Evolutionary conservation across 768 basidiomycete species (phyloP).

Genomic region (Erythrobasidium yunnanense): DNA sequence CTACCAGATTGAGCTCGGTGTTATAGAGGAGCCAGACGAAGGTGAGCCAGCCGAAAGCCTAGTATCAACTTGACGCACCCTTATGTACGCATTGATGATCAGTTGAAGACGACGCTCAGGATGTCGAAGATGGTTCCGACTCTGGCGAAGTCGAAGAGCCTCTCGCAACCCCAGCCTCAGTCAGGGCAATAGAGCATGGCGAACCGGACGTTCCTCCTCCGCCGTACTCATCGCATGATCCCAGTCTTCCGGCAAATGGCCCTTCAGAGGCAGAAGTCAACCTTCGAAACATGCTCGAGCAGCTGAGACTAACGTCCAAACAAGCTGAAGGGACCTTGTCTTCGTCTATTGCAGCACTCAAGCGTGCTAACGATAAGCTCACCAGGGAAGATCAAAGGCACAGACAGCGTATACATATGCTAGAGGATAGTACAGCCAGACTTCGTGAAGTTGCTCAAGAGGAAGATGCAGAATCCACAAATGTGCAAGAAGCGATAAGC

Average conservation of each 20-base stretch:
- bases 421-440: constrained; percentile 25
- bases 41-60: too few relatives aligned
- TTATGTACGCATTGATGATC: too few relatives aligned
- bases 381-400: constrained; percentile 25
- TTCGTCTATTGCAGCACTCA: constrained; percentile 20
- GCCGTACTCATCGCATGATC: constrained; percentile 30
- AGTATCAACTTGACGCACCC: too few relatives aligned
- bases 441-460: constrained; percentile 21
- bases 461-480: constrained; percentile 11
- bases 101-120: not conserved
- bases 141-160: not conserved
- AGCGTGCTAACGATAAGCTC: constrained; percentile 25
- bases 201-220: constrained; percentile 28
- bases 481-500: constrained; percentile 4
- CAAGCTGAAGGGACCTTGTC: constrained; percentile 18
- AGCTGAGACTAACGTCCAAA: constrained; percentile 10
- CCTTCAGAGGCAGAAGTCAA: not conserved
- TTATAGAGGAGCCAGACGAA: constrained; percentile 6
- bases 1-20: constrained; percentile 26
- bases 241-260: not conserved
- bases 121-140: constrained; percentile 2
- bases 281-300: constrained; percentile 11
- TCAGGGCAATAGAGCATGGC: not conserved
- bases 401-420: constrained; percentile 26
- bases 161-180: not conserved